A percentile compares a stretch with the other conserved stretches of the same genome.
These are phyloP conservation scores for Spongiforma sp. DNA, from an alignment of 1,284 basidiomycete species.

Conservation along the genomic window DNA sequence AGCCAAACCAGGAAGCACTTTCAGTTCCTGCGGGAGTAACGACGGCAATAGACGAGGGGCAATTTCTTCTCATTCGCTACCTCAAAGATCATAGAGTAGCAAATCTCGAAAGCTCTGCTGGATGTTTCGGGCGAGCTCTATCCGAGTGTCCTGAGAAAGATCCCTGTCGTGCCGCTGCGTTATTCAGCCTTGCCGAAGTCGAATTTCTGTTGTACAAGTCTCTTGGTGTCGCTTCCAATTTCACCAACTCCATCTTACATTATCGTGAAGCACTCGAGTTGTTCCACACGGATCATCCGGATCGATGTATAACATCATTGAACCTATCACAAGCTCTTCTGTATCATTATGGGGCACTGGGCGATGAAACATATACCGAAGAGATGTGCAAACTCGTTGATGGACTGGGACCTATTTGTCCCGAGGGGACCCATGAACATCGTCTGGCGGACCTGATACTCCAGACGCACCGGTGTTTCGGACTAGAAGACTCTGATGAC, in stretches of 20 bases:
- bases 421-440: constrained; percentile 1
- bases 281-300: background rate
- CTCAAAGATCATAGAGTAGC: background rate
- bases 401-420: background rate
- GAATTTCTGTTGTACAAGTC: constrained; percentile 4
- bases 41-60: constrained; percentile 6
- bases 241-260: background rate
- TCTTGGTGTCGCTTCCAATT: background rate
- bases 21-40: background rate
- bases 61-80: constrained; percentile 1
- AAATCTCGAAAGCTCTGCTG: constrained; percentile 8
- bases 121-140: constrained; percentile 10
- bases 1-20: background rate
- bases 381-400: background rate
- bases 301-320: constrained; percentile 13
- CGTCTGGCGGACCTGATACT: constrained; percentile 6
- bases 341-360: background rate
- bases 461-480: constrained; percentile 2
- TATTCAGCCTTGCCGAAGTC: constrained; percentile 20
- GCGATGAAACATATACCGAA: background rate
- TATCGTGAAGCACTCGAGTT: constrained; percentile 10
- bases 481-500: background rate
- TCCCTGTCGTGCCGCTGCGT: background rate
- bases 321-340: constrained; percentile 13
- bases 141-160: background rate